A percentile compares a stretch with the other conserved stretches of the same genome.
These are phyloP conservation scores for Kwoniella shandongensis DNA, from an alignment of 768 basidiomycete genomes.

Conservation along the genomic window DNA sequence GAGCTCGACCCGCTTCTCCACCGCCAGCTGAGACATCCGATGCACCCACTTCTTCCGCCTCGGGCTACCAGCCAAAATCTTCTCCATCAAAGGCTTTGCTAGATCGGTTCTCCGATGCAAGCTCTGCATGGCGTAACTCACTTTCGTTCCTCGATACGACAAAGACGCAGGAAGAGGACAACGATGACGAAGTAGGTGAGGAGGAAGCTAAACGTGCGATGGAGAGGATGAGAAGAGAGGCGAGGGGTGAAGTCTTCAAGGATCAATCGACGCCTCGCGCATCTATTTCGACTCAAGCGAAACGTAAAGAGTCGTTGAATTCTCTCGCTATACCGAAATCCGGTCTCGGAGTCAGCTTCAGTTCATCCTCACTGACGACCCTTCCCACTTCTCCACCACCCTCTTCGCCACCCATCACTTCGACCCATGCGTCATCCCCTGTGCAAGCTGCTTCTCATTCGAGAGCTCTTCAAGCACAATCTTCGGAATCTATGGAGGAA, in stretches of 20 bases:
- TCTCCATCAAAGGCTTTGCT: conserved; percentile 17
- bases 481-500: conserved; percentile 20
- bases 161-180: conserved; percentile 12
- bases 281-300: neutral
- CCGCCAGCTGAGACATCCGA: neutral
- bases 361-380: conserved; percentile 12
- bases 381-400: conserved; percentile 15
- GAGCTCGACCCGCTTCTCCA: conserved; percentile 11
- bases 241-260: conserved; percentile 10
- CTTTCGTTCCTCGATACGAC: conserved; percentile 16
- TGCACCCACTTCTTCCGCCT: neutral
- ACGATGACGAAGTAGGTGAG: conserved; percentile 12
- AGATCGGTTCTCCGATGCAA: conserved; percentile 13
- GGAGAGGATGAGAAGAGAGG: conserved; percentile 25
- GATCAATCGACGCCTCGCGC: neutral
- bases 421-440: neutral
- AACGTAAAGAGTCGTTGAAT: neutral
- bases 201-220: conserved; percentile 16
- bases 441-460: neutral
- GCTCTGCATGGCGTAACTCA: conserved; percentile 14
- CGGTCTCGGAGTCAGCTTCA: neutral
- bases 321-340: neutral
- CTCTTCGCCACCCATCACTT: conserved; percentile 6
- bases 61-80: neutral
- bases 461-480: conserved; percentile 3